Evolutionary conservation across 2,329 filamentous ascomycete genomes (phyloP).

Genomic region (Paraphaeosphaeria sporulosa): DNA sequence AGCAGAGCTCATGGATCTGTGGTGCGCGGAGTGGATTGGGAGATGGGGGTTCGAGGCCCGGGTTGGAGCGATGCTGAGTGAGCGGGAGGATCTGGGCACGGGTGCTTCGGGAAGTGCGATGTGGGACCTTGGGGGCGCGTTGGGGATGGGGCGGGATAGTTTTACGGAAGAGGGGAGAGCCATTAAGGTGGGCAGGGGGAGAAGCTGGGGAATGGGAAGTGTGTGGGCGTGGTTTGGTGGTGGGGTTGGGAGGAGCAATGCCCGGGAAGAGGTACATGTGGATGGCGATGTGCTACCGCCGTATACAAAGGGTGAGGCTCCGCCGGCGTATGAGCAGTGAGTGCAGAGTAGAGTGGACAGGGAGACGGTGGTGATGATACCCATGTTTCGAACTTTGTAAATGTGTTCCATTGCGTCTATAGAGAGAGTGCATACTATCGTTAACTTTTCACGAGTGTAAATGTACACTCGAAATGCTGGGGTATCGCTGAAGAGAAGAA

Average conservation of each 20-base stretch:
- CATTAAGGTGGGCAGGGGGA: not conserved
- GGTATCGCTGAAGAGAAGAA: slow-evolving; percentile 20
- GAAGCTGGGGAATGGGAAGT: not conserved
- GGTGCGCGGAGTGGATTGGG: slow-evolving; percentile 7
- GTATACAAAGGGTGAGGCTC: slow-evolving; percentile 11
- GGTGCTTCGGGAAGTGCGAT: not conserved
- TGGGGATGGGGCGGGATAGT: not conserved
- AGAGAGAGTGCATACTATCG: not conserved
- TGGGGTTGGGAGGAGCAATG: not conserved
- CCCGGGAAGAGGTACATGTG: not conserved
- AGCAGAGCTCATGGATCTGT: slow-evolving; percentile 1
- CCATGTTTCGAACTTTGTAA: not conserved
- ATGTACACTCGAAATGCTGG: slow-evolving; percentile 8
- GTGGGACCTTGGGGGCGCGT: not conserved
- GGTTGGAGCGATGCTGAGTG: not conserved
- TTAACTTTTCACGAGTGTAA: slow-evolving; percentile 13
- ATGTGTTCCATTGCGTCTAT: slow-evolving; percentile 4
- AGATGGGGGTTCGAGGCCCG: not conserved
- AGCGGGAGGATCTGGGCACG: not conserved
- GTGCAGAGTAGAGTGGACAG: not conserved
- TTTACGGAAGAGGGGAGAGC: slow-evolving; percentile 4
- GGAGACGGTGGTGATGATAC: not conserved
- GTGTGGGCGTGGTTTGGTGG: slow-evolving; percentile 1
- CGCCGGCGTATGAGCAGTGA: slow-evolving; percentile 6
- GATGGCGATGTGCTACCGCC: slow-evolving; percentile 10